Percentiles rank a stretch among this genome's conserved stretches.
These are phyloP conservation scores for Quercus gilva DNA, from an alignment of 306 rosid species.

Conservation along the genomic window DNA sequence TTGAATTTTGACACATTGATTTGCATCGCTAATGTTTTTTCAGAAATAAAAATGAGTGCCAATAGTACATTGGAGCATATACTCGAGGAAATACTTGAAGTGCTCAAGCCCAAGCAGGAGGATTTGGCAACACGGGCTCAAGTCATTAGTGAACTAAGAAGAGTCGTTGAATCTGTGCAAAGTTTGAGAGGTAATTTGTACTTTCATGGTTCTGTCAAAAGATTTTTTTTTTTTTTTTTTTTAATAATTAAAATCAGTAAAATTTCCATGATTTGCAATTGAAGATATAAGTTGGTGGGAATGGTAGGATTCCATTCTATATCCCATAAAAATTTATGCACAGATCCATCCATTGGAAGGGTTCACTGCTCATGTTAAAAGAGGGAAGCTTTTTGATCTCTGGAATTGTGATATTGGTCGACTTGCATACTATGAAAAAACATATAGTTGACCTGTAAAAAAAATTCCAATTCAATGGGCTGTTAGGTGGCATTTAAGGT, in stretches of 20 bases:
- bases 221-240: neutral
- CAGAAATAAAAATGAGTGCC: conserved; percentile 40
- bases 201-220: conserved; percentile 15
- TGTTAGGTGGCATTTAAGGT: neutral
- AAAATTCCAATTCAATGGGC: conserved; percentile 1
- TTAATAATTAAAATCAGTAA: neutral
- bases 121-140: conserved; percentile 53
- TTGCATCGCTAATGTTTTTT: neutral
- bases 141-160: conserved; percentile 43
- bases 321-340: neutral
- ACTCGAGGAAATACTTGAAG: conserved; percentile 47
- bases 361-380: neutral
- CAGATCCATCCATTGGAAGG: conserved; percentile 7
- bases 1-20: conserved; percentile 7
- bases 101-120: conserved; percentile 41
- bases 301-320: conserved; percentile 4
- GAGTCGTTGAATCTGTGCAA: conserved; percentile 44
- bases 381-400: conserved; percentile 13
- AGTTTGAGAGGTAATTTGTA: conserved; percentile 52
- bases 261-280: neutral
- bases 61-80: conserved; percentile 39
- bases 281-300: neutral
- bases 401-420: neutral
- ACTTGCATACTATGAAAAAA: neutral
- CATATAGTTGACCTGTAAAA: neutral